Evolutionary conservation across 1,284 basidiomycete species (phyloP).

Genomic region (Apiotrichum akiyoshidainum): DNA sequence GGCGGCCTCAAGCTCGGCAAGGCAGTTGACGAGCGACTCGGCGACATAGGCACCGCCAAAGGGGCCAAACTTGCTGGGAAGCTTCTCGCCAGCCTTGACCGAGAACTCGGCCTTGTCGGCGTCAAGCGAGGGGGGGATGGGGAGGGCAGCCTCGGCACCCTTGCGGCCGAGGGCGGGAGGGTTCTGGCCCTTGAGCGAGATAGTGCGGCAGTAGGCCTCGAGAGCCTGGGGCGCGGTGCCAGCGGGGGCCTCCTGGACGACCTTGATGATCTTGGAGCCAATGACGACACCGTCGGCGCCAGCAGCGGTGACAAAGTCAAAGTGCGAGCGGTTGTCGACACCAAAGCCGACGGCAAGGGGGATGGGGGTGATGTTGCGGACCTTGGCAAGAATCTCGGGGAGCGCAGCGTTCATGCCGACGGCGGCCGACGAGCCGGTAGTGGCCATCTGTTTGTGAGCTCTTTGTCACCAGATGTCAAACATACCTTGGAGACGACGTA

Average conservation of each 20-base stretch:
- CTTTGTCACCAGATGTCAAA: no score
- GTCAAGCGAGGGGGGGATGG: conserved; percentile 38
- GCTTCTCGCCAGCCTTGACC: conserved; percentile 50
- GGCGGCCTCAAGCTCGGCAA: conserved; percentile 85
- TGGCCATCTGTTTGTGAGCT: conserved; percentile 73
- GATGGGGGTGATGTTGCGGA: conserved; percentile 66
- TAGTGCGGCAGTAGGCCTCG: conserved; percentile 68
- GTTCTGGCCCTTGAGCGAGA: conserved; percentile 62
- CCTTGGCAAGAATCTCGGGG: conserved; percentile 70
- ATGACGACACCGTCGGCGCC: conserved; percentile 95
- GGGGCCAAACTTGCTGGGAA: conserved; percentile 84
- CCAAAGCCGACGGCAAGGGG: conserved; percentile 97
- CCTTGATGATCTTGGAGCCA: conserved; percentile 76
- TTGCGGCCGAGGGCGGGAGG: conserved; percentile 42
- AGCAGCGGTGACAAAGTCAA: conserved; percentile 74
- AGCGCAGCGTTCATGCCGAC: conserved; percentile 70
- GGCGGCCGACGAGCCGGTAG: conserved; percentile 82
- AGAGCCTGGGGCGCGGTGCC: conserved; percentile 62
- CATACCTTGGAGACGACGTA: conserved; percentile 95
- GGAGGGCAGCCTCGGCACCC: conserved; percentile 38
- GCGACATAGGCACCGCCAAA: conserved; percentile 98
- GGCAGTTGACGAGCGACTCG: conserved; percentile 86
- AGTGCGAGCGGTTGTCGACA: conserved; percentile 87
- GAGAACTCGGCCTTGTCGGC: conserved; percentile 32
- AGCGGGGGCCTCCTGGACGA: conserved; percentile 64